Evolutionary conservation across 768 basidiomycete species (phyloP), one percentile per base, ranked within the genome.

Genomic region (Boletus tylopilopsis): DNA sequence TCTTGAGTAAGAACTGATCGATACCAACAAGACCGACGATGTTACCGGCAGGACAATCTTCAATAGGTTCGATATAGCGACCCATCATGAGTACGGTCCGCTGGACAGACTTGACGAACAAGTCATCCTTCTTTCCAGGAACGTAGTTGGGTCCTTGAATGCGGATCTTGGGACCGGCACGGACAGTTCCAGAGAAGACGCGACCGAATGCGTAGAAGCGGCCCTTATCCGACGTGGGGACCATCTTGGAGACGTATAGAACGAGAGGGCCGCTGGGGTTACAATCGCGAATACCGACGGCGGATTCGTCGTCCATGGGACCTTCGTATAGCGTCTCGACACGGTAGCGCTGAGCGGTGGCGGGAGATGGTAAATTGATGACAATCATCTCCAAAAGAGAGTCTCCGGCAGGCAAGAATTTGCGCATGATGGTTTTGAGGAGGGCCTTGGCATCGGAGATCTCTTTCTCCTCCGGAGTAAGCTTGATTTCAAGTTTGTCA

Each of bases 21-120:
- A 99, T 90, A 78, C 96, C 96, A 75, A 98, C 95, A 67, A 99
- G 90, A 81, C 96, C 96, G 61, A 92, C 74, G 63, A 99, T 98
- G 81, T 99, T 99, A 64, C 96, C 96, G 50, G 95, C 85, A 32
- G 96, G 96, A 73, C 96, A 98, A 69, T 98, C 95, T 74, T 98
- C 96, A 61, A 99, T 95, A 51, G 96, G 91, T 69, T 99, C 96
- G 64, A 98, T 87, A 71, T 87, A 87, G 69, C 94, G 92, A 71
- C 96, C 96, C 96, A 99, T 99, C 96, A 99, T 99, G 69, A 99
- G 82, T 40, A 99, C 91, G 36, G 96, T 99, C 54, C 96, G 91
- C 76, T 99, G 96, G 63, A 99, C 85, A 44, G 94, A 89, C 80
- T 98, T 98, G 77, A 97, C 69, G 76, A 96, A 97, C 49, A 96